Conservation (phyloP, 129 eudicot species). For the Chrysanthemum seticuspe region DNA sequence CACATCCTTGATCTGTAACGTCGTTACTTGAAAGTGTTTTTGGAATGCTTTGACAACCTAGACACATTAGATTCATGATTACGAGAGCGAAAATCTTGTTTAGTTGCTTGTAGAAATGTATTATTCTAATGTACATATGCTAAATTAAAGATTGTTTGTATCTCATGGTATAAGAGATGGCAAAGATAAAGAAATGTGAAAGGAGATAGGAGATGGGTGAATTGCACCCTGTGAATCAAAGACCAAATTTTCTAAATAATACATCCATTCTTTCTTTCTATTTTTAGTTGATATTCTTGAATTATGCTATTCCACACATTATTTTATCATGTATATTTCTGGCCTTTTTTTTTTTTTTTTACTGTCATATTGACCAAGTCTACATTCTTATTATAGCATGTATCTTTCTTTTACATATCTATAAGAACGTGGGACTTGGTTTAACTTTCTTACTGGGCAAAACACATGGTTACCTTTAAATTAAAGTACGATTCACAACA, state of each 20-base stretch:
- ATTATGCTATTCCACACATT: constrained; percentile 16
- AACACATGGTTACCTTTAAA: no score
- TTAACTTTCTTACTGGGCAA: no score
- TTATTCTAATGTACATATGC: constrained; percentile 18
- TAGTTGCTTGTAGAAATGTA: constrained; percentile 13
- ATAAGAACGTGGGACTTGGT: no score
- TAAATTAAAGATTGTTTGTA: constrained; percentile 18
- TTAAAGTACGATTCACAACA: no score
- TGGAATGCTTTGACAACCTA: constrained; percentile 39
- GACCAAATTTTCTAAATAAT: constrained; percentile 3
- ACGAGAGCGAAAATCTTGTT: neutral
- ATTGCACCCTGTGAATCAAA: constrained; percentile 11
- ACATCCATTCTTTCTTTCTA: neutral
- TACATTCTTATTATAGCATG: no score
- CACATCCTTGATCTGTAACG: constrained; percentile 21
- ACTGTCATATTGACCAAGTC: neutral
- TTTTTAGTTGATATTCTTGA: neutral
- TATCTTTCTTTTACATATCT: no score
- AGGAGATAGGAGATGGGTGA: constrained; percentile 9
- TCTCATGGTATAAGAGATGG: constrained; percentile 10
- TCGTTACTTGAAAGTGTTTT: constrained; percentile 40
- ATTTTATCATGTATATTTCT: neutral
- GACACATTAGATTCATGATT: constrained; percentile 39
- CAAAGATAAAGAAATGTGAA: neutral
- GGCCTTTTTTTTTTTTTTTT: neutral